Evolutionary conservation across 345 rosid species (phyloP).

Genomic region (Salix udensis): DNA sequence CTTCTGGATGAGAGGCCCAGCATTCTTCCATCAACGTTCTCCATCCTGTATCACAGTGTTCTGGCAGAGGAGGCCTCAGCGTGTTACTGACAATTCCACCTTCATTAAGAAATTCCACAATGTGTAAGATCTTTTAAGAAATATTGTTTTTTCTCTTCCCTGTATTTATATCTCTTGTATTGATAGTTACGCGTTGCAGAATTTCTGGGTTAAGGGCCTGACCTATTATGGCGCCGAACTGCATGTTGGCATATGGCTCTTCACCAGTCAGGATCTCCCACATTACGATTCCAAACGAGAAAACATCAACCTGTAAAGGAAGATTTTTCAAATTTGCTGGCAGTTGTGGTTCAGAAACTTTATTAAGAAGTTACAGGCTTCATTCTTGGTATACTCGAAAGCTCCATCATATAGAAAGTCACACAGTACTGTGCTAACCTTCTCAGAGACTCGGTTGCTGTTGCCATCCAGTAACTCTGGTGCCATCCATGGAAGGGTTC

Average conservation of each 20-base stretch:
- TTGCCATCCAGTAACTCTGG: slow-evolving; percentile 80
- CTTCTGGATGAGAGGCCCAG: slow-evolving; percentile 67
- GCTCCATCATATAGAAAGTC: not conserved
- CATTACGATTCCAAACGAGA: slow-evolving; percentile 78
- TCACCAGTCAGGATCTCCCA: slow-evolving; percentile 87
- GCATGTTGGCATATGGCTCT: slow-evolving; percentile 89
- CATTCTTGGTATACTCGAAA: not conserved
- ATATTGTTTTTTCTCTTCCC: no score
- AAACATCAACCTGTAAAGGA: slow-evolving; percentile 76
- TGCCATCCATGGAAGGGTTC: slow-evolving; percentile 99
- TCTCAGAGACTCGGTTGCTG: slow-evolving; percentile 78
- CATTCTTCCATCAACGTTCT: slow-evolving; percentile 78
- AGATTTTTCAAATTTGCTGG: not conserved
- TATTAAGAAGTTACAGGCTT: no score
- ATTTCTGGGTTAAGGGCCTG: slow-evolving; percentile 5
- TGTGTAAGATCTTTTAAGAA: not conserved
- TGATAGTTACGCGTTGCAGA: no score
- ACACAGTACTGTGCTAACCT: slow-evolving; percentile 37
- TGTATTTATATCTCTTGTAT: no score
- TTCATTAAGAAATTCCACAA: slow-evolving; percentile 22
- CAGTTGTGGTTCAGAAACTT: not conserved
- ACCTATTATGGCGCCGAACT: slow-evolving; percentile 96
- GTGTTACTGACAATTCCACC: slow-evolving; percentile 85
- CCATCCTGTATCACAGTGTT: slow-evolving; percentile 68
- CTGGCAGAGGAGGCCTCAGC: slow-evolving; percentile 72